These are phyloP conservation scores for Cyclostephanos invisitatus DNA, from an alignment of 108 stramenopile species.

Conservation along the genomic window DNA sequence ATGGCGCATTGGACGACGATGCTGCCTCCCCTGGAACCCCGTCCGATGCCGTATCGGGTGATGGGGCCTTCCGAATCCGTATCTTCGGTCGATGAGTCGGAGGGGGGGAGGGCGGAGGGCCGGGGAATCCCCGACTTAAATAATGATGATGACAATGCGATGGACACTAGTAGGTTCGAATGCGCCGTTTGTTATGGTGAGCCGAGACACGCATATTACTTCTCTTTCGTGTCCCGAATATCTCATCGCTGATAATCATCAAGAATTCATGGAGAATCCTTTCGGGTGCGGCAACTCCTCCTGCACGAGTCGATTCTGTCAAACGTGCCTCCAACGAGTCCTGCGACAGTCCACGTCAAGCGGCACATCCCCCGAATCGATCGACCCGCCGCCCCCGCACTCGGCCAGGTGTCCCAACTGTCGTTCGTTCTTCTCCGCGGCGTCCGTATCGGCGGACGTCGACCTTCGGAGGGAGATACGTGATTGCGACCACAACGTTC, in stretches of 20 bases:
- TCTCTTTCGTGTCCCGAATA: no score
- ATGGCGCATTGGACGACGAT: background rate
- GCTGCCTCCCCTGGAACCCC: slow-evolving; percentile 15
- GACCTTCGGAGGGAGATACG: slow-evolving; percentile 23
- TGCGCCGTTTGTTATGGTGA: slow-evolving; percentile 46
- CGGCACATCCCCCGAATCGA: background rate
- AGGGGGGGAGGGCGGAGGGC: background rate
- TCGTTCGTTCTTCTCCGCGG: slow-evolving; percentile 13
- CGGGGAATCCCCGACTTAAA: background rate
- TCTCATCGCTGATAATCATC: background rate
- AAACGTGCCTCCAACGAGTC: slow-evolving; percentile 27
- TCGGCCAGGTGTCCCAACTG: slow-evolving; percentile 44
- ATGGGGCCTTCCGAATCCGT: background rate
- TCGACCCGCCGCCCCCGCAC: background rate
- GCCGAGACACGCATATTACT: background rate
- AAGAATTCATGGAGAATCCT: slow-evolving; percentile 44
- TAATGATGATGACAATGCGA: background rate
- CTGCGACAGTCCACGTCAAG: slow-evolving; percentile 7
- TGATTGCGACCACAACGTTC: slow-evolving; percentile 14
- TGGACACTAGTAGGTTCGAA: slow-evolving; percentile 32
- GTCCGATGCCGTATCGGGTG: slow-evolving; percentile 9
- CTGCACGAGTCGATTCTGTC: slow-evolving; percentile 44
- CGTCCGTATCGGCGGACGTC: slow-evolving; percentile 22
- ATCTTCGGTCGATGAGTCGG: background rate
- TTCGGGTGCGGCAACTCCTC: slow-evolving; percentile 43